Percentiles rank a stretch among this genome's conserved stretches.
phyloP scores from a whole-genome alignment of 345 rosid genomes.

The Erucastrum elatum region DNA sequence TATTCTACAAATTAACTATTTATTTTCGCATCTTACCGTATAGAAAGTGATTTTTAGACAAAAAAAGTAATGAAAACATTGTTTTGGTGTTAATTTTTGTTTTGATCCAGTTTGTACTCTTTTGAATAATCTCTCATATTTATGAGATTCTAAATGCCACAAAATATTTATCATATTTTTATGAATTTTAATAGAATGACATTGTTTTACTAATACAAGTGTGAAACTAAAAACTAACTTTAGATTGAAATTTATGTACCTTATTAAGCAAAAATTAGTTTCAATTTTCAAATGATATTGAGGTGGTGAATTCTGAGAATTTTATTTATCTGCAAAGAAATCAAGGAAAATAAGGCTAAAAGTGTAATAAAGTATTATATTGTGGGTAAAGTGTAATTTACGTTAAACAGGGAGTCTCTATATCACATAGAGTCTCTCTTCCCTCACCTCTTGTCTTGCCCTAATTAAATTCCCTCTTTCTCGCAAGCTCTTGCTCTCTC shows the following conservation, averaged over 20 bases:
- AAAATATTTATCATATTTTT: not conserved
- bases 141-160: not conserved
- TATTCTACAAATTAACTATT: not conserved
- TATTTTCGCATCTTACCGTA: not conserved
- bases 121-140: not conserved
- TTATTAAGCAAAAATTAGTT: not conserved
- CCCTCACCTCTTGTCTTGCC: constrained; percentile 14
- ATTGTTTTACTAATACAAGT: not conserved
- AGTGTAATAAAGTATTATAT: not conserved
- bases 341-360: not conserved
- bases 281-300: not conserved
- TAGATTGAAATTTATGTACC: not conserved
- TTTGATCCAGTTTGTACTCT: not conserved
- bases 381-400: not conserved
- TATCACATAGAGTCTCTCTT: not conserved
- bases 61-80: not conserved
- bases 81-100: not conserved
- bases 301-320: not conserved
- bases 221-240: not conserved
- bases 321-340: not conserved
- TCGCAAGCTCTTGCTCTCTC: constrained; percentile 6
- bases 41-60: not conserved
- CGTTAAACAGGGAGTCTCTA: not conserved
- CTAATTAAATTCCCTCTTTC: constrained; percentile 5
- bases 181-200: not conserved